Percentiles rank a stretch among this genome's conserved stretches.
These are phyloP conservation scores for Cryptomeria japonica DNA, from an alignment of 75 land plant species.

Conservation along the genomic window DNA sequence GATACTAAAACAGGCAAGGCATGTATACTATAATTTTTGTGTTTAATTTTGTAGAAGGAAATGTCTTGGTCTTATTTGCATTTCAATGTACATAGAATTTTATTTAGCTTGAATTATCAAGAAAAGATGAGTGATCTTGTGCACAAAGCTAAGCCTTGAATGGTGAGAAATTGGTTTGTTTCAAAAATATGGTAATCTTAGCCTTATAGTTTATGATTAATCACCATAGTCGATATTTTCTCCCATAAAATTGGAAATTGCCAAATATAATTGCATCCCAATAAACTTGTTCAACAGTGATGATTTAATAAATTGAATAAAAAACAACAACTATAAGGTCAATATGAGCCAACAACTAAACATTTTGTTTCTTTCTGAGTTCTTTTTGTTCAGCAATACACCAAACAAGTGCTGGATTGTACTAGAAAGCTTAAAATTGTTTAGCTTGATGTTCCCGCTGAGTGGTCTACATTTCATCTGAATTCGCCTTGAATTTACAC, in stretches of 20 bases:
- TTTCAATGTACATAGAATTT: background rate
- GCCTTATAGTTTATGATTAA: background rate
- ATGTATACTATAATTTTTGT: slow-evolving; percentile 26
- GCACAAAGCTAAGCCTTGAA: background rate
- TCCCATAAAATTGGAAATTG: background rate
- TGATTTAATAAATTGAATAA: too few species aligned
- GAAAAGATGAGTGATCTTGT: background rate
- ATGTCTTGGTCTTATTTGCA: background rate
- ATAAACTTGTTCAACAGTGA: too few species aligned
- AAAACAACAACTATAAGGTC: too few species aligned
- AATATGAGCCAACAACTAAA: too few species aligned
- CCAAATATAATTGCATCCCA: too few species aligned
- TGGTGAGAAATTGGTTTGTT: background rate
- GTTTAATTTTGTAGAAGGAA: background rate
- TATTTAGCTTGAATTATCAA: background rate
- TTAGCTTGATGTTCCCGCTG: too few species aligned
- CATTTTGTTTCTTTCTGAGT: too few species aligned
- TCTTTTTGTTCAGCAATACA: too few species aligned
- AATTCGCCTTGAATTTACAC: too few species aligned
- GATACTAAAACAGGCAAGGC: slow-evolving; percentile 97
- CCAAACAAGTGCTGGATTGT: too few species aligned
- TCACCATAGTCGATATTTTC: background rate
- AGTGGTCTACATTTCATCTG: too few species aligned
- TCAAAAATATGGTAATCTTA: background rate
- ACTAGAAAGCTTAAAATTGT: too few species aligned